Evolutionary conservation across 768 basidiomycete genomes (phyloP), one percentile per base, ranked within the genome.

Genomic region (Amanita rubescens): DNA sequence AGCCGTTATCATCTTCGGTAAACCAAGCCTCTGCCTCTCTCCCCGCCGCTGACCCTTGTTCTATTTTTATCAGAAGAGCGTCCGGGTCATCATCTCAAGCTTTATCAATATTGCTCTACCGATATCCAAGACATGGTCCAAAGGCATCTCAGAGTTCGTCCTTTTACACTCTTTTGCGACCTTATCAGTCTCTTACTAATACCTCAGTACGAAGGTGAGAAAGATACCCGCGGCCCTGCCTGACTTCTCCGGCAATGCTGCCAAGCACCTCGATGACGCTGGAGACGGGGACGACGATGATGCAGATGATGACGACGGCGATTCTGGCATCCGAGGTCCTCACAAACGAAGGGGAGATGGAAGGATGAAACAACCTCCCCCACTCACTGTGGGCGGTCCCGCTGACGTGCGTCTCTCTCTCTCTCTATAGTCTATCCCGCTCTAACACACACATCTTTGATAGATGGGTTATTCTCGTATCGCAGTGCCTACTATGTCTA

Each of bases 1-100:
- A 38, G 87, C 87, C 4, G 88, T 92, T 65, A 87, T 91, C 66
- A 88, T 92, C 66, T 90, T 92, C 58, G 89, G 69, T 70, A 49
- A 22, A 61, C 58, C 5, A 10, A 43, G 51, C 46, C 47, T 51
- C 27, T 49, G 25, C 51, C 56, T 52, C 46, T 35, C 38, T 53
- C 22, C 34, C 53, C 45, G 51, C 49, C 49, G 42, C 58, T 58
- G 60, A 64, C 60, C 58, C 53, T 58, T 58, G 63, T 71, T 70
- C 71, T 75, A 73, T 77, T 74, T 75, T 72, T 68, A 71, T 69
- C 63, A 87, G 86, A 88, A 73, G 85, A 87, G 68, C 80, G 84
- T 32, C 76, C 84, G 48, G 87, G 88, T 15, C 87, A 90, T 66
- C 82, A 87, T 70, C 68, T 82, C 58, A 90, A 90, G 71, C 77